Evolutionary conservation across 495 filamentous ascomycete genomes (phyloP).

Genomic region (Bacidia rubella): DNA sequence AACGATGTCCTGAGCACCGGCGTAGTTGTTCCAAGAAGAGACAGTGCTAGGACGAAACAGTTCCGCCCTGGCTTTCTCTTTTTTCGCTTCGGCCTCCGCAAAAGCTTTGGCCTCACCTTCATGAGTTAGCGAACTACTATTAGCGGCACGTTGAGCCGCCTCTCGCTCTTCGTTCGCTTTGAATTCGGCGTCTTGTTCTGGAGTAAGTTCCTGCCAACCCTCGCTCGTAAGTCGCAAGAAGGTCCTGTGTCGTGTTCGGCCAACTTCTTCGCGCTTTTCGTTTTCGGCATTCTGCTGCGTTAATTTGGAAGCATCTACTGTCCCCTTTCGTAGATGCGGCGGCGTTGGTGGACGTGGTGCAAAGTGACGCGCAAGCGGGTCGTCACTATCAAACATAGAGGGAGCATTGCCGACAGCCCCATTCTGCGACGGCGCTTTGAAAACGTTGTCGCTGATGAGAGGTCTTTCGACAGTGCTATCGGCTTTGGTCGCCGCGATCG

Average conservation of each 20-base stretch:
- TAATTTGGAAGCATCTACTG: not conserved
- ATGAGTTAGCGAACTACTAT: too few relatives aligned
- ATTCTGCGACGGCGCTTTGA: too few relatives aligned
- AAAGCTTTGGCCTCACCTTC: not conserved
- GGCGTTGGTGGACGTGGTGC: not conserved
- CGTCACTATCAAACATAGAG: not conserved
- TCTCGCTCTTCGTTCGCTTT: conserved; percentile 1
- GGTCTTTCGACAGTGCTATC: too few relatives aligned
- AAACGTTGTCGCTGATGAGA: too few relatives aligned
- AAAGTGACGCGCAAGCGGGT: not conserved
- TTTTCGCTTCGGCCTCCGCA: not conserved
- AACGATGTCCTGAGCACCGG: not conserved
- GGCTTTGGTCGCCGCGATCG: too few relatives aligned
- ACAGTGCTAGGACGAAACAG: not conserved
- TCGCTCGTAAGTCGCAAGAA: not conserved
- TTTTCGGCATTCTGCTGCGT: not conserved
- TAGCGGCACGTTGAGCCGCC: not conserved
- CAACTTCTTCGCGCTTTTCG: not conserved
- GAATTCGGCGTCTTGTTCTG: not conserved
- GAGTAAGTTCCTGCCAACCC: conserved; percentile 5
- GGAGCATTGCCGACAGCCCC: too few relatives aligned
- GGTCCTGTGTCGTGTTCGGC: not conserved
- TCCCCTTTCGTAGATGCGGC: not conserved
- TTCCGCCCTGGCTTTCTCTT: not conserved
- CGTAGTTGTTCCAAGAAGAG: not conserved